Percentiles rank a stretch among this genome's conserved stretches.
Conservation (phyloP, 169 alveolate species). For the Plasmodium relictum region DNA sequence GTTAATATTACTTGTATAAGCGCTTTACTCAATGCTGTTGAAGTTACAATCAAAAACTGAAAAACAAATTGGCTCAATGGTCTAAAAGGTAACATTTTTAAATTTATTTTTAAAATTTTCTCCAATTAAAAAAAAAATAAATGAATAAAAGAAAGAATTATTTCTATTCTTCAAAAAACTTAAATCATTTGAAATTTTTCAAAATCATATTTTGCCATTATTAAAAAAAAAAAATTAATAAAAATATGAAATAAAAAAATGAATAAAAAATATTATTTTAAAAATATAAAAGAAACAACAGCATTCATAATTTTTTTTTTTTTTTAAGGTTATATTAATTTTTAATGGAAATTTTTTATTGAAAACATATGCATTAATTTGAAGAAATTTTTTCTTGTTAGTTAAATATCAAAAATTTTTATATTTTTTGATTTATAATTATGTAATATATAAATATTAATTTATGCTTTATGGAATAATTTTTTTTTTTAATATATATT, state of each 20-base stretch:
- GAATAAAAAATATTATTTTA: neutral
- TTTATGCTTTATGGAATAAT: neutral
- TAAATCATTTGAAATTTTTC: slow-evolving; percentile 5
- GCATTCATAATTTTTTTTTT: no score
- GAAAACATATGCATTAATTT: neutral
- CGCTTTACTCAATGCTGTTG: slow-evolving; percentile 74
- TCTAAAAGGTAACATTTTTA: slow-evolving; percentile 73
- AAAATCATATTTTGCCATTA: slow-evolving; percentile 36
- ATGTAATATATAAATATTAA: no score
- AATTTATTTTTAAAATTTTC: neutral
- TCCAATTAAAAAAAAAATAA: slow-evolving; percentile 18
- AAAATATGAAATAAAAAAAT: neutral
- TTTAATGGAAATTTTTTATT: no score
- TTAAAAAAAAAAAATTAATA: neutral
- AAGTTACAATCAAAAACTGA: slow-evolving; percentile 66
- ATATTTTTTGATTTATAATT: no score
- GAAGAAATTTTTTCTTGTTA: neutral
- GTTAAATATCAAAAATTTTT: no score
- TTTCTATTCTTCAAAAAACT: slow-evolving; percentile 27
- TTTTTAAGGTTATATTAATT: no score
- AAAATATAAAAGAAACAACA: neutral
- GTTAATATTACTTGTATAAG: slow-evolving; percentile 48
- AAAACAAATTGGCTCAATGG: slow-evolving; percentile 68
- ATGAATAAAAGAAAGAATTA: neutral
- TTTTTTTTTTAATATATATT: neutral